Percentiles rank a stretch among this genome's conserved stretches.
These are phyloP conservation scores for Byssoonygena ceratinophila DNA, from an alignment of 2,329 filamentous ascomycete genomes.

Conservation along the genomic window DNA sequence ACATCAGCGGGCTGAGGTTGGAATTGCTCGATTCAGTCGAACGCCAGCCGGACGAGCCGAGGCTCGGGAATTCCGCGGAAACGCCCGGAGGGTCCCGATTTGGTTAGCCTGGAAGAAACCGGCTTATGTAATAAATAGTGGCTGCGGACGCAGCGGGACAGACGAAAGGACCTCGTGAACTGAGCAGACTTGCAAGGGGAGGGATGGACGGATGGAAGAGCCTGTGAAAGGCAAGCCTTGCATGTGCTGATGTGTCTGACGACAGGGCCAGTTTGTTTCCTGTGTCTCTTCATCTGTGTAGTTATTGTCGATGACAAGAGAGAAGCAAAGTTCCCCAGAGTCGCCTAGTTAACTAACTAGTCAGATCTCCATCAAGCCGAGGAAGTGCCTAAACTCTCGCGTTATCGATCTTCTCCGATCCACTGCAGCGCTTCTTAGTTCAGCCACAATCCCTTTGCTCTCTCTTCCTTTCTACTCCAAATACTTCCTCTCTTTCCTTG, in stretches of 20 bases:
- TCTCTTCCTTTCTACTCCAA: conserved; percentile 9
- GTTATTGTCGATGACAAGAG: too few relatives aligned
- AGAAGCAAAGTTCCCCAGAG: too few relatives aligned
- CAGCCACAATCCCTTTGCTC: conserved; percentile 12
- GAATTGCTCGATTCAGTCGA: background rate
- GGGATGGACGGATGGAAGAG: background rate
- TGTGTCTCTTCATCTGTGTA: too few relatives aligned
- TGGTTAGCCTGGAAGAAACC: background rate
- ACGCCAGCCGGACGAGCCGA: background rate
- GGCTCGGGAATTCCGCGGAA: conserved; percentile 2
- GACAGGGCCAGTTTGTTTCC: too few relatives aligned
- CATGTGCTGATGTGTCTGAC: background rate
- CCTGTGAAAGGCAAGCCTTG: background rate
- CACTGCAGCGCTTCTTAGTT: conserved; percentile 13
- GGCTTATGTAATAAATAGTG: background rate
- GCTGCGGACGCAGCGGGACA: background rate
- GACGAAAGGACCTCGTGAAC: background rate
- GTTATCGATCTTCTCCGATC: conserved; percentile 14
- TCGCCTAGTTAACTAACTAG: background rate
- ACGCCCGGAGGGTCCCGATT: background rate
- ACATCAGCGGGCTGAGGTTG: background rate
- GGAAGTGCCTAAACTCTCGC: conserved; percentile 7
- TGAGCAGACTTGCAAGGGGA: background rate
- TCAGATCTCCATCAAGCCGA: conserved; percentile 4
- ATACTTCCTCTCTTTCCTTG: conserved; percentile 4